phyloP scores from a whole-genome alignment of 2,329 filamentous ascomycete species.

The Alternaria consortialis region DNA sequence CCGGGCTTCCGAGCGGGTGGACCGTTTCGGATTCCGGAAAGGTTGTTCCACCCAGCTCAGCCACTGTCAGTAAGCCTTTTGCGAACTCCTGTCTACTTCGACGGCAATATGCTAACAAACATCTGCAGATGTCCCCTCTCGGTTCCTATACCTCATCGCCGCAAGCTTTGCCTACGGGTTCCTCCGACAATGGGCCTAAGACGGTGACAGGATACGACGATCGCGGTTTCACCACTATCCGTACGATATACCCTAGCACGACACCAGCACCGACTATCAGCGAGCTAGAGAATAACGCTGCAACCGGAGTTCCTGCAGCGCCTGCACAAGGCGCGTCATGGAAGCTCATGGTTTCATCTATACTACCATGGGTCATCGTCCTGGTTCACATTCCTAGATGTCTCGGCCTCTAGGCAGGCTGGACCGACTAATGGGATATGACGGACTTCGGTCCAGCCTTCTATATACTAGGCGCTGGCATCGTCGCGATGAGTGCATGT shows the following conservation, averaged over 20 bases:
- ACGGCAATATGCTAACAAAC: slow-evolving; percentile 24
- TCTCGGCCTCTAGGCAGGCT: slow-evolving; percentile 12
- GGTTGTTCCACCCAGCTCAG: slow-evolving; percentile 76
- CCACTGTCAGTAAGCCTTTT: slow-evolving; percentile 69
- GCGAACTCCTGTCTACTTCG: slow-evolving; percentile 13
- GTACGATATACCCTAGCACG: slow-evolving; percentile 41
- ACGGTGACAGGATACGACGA: slow-evolving; percentile 58
- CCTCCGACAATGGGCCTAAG: slow-evolving; percentile 39
- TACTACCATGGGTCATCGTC: slow-evolving; percentile 13
- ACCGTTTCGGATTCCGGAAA: slow-evolving; percentile 80
- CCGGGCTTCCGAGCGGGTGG: slow-evolving; percentile 80
- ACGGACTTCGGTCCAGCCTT: slow-evolving; percentile 13
- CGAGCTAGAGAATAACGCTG: slow-evolving; percentile 22
- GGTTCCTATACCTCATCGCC: slow-evolving; percentile 63
- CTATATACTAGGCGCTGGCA: slow-evolving; percentile 6
- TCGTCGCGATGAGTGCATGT: slow-evolving; percentile 11
- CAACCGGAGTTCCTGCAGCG: slow-evolving; percentile 12
- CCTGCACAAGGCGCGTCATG: slow-evolving; percentile 9
- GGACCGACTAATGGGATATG: slow-evolving; percentile 1
- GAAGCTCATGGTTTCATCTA: slow-evolving; percentile 4
- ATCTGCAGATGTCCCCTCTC: slow-evolving; percentile 59
- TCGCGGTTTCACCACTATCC: slow-evolving; percentile 60
- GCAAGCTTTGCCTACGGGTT: slow-evolving; percentile 48
- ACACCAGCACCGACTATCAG: slow-evolving; percentile 14
- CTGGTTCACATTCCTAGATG: slow-evolving; percentile 11